phyloP scores from a whole-genome alignment of 176 grass and related monocot genomes.

The Echinochloa phyllopogon region DNA sequence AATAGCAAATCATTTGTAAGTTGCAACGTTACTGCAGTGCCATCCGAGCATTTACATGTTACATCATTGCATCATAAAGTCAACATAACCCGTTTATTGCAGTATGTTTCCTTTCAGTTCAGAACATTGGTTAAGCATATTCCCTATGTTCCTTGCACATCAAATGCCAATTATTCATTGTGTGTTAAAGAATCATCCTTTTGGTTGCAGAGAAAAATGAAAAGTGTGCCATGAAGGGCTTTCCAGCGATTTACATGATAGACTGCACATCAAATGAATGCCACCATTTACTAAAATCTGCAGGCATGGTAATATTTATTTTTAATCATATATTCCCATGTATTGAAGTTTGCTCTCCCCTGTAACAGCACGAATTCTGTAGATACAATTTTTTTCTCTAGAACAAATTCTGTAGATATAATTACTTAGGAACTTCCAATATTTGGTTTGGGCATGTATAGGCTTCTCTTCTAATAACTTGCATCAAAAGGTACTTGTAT shows the following conservation, averaged over 20 bases:
- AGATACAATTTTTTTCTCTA: neutral
- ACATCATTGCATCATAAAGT: neutral
- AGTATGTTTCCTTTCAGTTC: constrained; percentile 3
- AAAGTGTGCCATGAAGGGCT: constrained; percentile 51
- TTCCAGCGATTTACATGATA: constrained; percentile 79
- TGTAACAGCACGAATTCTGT: neutral
- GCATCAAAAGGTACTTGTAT: neutral
- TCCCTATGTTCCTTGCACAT: constrained; percentile 24
- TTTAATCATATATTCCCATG: constrained; percentile 18
- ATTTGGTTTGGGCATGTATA: constrained; percentile 15
- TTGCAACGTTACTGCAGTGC: constrained; percentile 25
- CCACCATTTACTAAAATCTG: constrained; percentile 61
- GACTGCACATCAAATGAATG: constrained; percentile 89
- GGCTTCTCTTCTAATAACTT: constrained; percentile 26
- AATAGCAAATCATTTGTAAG: constrained; percentile 14
- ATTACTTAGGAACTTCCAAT: constrained; percentile 16
- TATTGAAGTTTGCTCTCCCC: constrained; percentile 20
- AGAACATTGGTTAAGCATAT: constrained; percentile 19
- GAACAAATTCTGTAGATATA: neutral
- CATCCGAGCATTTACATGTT: constrained; percentile 5
- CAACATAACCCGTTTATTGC: constrained; percentile 18
- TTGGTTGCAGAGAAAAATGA: constrained; percentile 58
- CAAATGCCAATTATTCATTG: constrained; percentile 27
- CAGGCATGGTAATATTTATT: constrained; percentile 68
- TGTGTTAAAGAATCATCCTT: constrained; percentile 24